phyloP scores from a whole-genome alignment of 371 early-diverging fungal genomes.

The Mortierella sp. region DNA sequence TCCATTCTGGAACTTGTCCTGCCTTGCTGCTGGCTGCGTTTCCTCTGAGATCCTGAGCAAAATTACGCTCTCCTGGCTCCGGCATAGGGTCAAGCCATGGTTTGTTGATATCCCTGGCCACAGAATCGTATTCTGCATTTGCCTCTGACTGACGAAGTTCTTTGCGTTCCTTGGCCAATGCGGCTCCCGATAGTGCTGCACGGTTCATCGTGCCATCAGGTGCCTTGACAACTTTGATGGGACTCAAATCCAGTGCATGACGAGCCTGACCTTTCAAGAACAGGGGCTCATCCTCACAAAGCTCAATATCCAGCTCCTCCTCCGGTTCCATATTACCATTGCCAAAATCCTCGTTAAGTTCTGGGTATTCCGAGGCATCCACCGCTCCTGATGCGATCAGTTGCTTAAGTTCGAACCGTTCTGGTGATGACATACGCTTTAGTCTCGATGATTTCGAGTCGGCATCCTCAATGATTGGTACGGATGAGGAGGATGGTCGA shows the following conservation, averaged over 20 bases:
- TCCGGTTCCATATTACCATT: constrained; percentile 86
- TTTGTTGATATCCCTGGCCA: constrained; percentile 87
- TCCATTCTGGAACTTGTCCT: constrained; percentile 93
- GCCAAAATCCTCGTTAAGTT: constrained; percentile 82
- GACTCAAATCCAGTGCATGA: constrained; percentile 86
- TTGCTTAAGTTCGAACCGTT: constrained; percentile 97
- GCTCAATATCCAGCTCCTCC: constrained; percentile 96
- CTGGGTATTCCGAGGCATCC: constrained; percentile 87
- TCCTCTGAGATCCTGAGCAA: constrained; percentile 89
- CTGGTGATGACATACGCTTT: constrained; percentile 95
- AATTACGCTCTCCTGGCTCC: constrained; percentile 84
- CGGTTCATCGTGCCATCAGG: constrained; percentile 97
- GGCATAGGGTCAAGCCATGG: constrained; percentile 98
- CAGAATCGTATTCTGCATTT: constrained; percentile 89
- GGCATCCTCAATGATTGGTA: constrained; percentile 69
- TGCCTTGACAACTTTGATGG: constrained; percentile 96
- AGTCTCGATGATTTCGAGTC: constrained; percentile 66
- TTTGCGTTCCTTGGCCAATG: constrained; percentile 93
- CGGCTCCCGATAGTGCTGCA: constrained; percentile 92
- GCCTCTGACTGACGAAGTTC: constrained; percentile 89
- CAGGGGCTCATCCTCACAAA: constrained; percentile 93
- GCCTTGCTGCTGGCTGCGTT: constrained; percentile 66
- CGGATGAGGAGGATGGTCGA: constrained; percentile 60
- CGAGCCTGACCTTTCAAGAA: constrained; percentile 94
- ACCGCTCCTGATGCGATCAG: constrained; percentile 94